phyloP scores from a whole-genome alignment of 2,329 filamentous ascomycete genomes.

The Tolypocladium cylindrosporum region DNA sequence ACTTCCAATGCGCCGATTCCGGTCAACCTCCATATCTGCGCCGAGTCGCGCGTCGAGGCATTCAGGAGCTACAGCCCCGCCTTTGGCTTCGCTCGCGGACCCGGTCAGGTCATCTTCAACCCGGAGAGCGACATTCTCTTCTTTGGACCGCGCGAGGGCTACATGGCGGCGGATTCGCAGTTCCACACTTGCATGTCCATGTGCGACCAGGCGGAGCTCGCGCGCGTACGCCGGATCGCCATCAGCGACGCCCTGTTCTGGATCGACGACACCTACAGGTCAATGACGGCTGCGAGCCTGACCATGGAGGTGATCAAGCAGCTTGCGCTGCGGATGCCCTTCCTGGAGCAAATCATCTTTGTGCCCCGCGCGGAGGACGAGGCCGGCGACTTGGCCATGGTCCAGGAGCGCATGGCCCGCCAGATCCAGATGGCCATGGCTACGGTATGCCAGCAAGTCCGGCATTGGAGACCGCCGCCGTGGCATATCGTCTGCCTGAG shows the following conservation, averaged over 20 bases:
- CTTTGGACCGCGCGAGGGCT: constrained; percentile 34
- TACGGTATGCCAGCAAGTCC: constrained; percentile 17
- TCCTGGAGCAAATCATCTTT: constrained; percentile 31
- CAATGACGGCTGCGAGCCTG: constrained; percentile 27
- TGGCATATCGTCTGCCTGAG: constrained; percentile 27
- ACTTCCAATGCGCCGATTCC: constrained; percentile 31
- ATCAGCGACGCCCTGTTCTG: constrained; percentile 35
- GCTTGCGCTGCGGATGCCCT: constrained; percentile 26
- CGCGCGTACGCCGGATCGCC: constrained; percentile 29
- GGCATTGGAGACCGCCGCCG: constrained; percentile 20
- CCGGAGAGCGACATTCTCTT: constrained; percentile 32
- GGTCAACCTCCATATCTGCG: constrained; percentile 33
- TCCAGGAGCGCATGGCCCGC: constrained; percentile 22
- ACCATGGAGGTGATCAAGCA: constrained; percentile 29
- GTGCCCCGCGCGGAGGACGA: constrained; percentile 28
- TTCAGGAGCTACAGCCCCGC: constrained; percentile 27
- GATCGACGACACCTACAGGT: constrained; percentile 23
- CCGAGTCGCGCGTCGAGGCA: constrained; percentile 34
- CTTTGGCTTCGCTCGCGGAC: constrained; percentile 31
- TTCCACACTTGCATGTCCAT: constrained; percentile 34
- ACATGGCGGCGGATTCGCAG: constrained; percentile 34
- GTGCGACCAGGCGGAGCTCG: constrained; percentile 29
- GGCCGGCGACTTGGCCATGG: constrained; percentile 17
- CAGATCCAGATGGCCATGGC: constrained; percentile 26
- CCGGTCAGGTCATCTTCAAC: constrained; percentile 33